Evolutionary conservation across 2,329 filamentous ascomycete genomes (phyloP).

Genomic region (Fusarium verticillioides): DNA sequence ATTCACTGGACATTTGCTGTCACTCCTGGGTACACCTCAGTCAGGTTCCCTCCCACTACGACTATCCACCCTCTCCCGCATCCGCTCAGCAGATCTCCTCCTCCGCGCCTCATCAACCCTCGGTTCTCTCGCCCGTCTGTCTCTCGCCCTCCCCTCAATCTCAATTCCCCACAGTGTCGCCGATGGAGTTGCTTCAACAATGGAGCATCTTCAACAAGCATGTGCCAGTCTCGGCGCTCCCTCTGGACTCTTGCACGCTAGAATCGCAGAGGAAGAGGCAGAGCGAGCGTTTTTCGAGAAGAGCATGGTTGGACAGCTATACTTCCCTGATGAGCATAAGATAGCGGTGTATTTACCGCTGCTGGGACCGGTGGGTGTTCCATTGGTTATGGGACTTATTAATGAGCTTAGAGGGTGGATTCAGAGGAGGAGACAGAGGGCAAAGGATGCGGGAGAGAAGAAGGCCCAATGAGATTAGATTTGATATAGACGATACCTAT

Average conservation of each 20-base stretch:
- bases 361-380: constrained; percentile 89
- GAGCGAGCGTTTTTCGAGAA: constrained; percentile 98
- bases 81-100: constrained; percentile 85
- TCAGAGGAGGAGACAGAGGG: constrained; percentile 58
- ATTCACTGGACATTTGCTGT: constrained; percentile 90
- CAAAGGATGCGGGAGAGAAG: constrained; percentile 53
- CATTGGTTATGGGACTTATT: constrained; percentile 82
- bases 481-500: constrained; percentile 20
- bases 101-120: constrained; percentile 92
- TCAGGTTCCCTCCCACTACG: constrained; percentile 86
- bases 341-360: constrained; percentile 94
- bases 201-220: constrained; percentile 79
- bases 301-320: constrained; percentile 98
- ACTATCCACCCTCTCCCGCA: constrained; percentile 84
- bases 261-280: constrained; percentile 86
- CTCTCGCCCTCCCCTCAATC: constrained; percentile 85
- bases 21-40: constrained; percentile 85
- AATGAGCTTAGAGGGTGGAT: constrained; percentile 80
- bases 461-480: constrained; percentile 47
- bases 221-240: constrained; percentile 75
- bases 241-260: constrained; percentile 81
- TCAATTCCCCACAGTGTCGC: constrained; percentile 90
- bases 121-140: constrained; percentile 89
- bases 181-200: constrained; percentile 82
- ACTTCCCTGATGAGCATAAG: constrained; percentile 99